phyloP scores from a whole-genome alignment of 306 rosid genomes.

The Coriaria nepalensis region DNA sequence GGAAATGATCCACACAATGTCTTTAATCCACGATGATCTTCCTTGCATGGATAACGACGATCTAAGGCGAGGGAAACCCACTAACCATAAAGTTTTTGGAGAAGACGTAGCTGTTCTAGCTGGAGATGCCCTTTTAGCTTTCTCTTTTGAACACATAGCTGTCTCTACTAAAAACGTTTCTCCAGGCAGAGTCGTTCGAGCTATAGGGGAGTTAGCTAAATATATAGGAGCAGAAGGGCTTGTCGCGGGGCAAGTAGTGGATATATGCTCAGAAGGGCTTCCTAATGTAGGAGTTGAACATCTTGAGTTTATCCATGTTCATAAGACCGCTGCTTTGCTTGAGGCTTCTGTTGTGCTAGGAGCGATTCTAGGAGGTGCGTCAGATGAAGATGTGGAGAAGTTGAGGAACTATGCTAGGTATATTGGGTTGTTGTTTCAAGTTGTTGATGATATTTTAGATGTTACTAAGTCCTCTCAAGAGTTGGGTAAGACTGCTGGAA shows the following conservation, averaged over 20 bases:
- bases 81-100: constrained; percentile 61
- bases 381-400: constrained; percentile 32
- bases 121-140: constrained; percentile 57
- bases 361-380: constrained; percentile 54
- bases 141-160: constrained; percentile 53
- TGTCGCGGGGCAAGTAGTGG: constrained; percentile 67
- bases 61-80: constrained; percentile 67
- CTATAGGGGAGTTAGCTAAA: constrained; percentile 39
- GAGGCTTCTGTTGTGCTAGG: constrained; percentile 59
- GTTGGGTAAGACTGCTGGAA: constrained; percentile 78
- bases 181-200: constrained; percentile 27
- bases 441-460: constrained; percentile 78
- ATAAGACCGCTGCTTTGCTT: constrained; percentile 57
- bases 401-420: constrained; percentile 45
- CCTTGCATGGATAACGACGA: constrained; percentile 83
- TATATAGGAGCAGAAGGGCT: constrained; percentile 53
- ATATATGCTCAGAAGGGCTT: constrained; percentile 35
- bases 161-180: constrained; percentile 24
- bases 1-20: constrained; percentile 85
- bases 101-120: constrained; percentile 64
- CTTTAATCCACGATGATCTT: constrained; percentile 66
- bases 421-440: constrained; percentile 64
- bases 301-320: constrained; percentile 51
- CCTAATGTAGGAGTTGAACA: constrained; percentile 33
- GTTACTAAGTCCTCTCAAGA: constrained; percentile 60